Base-by-base conservation (phyloP, 2,329 filamentous ascomycete genomes). In the Diplodia mutila region DNA sequence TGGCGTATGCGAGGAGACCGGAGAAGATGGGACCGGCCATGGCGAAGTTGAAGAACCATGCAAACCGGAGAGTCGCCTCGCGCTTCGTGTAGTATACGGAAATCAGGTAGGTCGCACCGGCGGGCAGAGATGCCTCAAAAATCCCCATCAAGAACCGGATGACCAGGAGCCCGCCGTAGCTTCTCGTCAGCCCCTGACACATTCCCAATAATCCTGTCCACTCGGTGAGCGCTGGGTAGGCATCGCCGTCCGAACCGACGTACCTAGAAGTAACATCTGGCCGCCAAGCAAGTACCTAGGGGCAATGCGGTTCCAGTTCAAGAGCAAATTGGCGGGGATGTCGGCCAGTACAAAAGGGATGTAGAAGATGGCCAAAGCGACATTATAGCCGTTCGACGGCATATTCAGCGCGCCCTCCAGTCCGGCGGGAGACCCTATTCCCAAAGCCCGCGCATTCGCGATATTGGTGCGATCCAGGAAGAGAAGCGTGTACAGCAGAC, bases 251-350 rank as follows among this genome's bases (percentile, higher is more conserved):
- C 81, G 9, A 21, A n/a, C 6, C 8, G 21, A 34, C 39, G 27
- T 77, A 14, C 91, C 91, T 87, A 91, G 88, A 1, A 85, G 83
- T 72, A 86, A 85, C 90, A 97, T 95, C 75, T 94, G 95, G 39
- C 85, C 81, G 7, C 92, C 90, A 67, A 95, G 89, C 76, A 95
- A 97, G 64, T 92, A 80, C 32, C 89, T 91, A 0, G 93, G 93
- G 3, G 87, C 80, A n/a, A n/a, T n/a, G n/a, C n/a, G n/a, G n/a
- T n/a, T n/a, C n/a, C n/a, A n/a, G n/a, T n/a, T n/a, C n/a, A n/a
- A n/a, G n/a, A n/a, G n/a, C n/a, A n/a, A n/a, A n/a, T n/a, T n/a
- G n/a, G n/a, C n/a, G n/a, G n/a, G n/a, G n/a, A n/a, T n/a, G n/a
- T n/a, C n/a, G n/a, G n/a, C n/a, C n/a, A n/a, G n/a, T n/a, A n/a